Evolutionary conservation across 2,329 filamentous ascomycete genomes (phyloP), one percentile per base, ranked within the genome.

Genomic region (Aspergillus sp.): DNA sequence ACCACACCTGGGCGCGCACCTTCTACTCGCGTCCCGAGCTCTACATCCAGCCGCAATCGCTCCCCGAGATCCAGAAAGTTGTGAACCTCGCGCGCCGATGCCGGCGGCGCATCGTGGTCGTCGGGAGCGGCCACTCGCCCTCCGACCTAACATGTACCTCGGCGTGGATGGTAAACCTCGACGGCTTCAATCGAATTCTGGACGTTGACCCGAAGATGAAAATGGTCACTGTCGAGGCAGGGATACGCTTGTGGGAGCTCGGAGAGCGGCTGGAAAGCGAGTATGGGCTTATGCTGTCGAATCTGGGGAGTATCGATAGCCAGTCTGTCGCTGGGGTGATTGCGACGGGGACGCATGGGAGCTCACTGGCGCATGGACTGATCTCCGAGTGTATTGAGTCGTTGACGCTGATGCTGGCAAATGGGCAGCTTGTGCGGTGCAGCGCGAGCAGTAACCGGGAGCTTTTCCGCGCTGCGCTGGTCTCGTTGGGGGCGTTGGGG

Each of bases 311-410:
- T 76, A 99, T 99, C 78, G 93, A 97, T 75, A 87, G 92, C 70
- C 95, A 99, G 82, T 95, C 91, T 61, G 89, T 98, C 64, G 93
- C 92, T 1, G 95, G 95, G 30, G 93, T 93, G 15, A 96, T 98
- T 64, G 89, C 91, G 22, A 99, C 95, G 0, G 93, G 91, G 17
- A 98, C 95, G 0, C 95, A 99, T 76, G 95, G 95, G 48, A 96
- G 91, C 71, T 95, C 91, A 59, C 81, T 96, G 62, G 82, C 80
- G 38, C 93, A 98, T 78, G 94, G 94, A 1, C 83, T 97, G 65
- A 82, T 99, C 64, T 94, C 91, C 0, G 90, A 96, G 72, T 88
- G 87, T 59, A 85, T 98, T 23, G 79, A 88, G 22, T 85, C 87
- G 5, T 80, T 99, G 63, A 89, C 89, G 23, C 88, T 99, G 65